Percentiles rank a stretch among this genome's conserved stretches.
Evolutionary conservation across 257 asterid genomes (phyloP).

Genomic region (Scutellaria barbata): DNA sequence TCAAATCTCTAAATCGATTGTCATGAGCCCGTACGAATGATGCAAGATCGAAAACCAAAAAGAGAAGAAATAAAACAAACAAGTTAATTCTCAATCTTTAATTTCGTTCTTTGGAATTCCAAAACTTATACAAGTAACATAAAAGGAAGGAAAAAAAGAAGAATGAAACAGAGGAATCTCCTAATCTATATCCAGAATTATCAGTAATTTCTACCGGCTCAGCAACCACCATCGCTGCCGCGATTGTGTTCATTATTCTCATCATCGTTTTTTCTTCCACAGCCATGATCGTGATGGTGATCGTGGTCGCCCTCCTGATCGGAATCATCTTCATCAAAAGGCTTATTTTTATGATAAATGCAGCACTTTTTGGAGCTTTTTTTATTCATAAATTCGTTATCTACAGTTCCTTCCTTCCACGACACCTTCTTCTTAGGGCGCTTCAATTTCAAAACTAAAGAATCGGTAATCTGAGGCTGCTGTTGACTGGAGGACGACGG

Average conservation of each 20-base stretch:
- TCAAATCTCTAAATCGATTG: no score
- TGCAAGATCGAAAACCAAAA: not conserved
- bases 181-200: not conserved
- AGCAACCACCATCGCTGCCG: slow-evolving; percentile 30
- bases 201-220: not conserved
- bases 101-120: not conserved
- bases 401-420: slow-evolving; percentile 80
- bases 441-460: slow-evolving; percentile 49
- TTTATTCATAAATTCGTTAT: slow-evolving; percentile 89
- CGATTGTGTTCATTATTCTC: slow-evolving; percentile 4
- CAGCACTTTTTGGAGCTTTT: slow-evolving; percentile 91
- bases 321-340: slow-evolving; percentile 85
- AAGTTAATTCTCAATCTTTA: not conserved
- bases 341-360: slow-evolving; percentile 84
- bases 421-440: slow-evolving; percentile 64
- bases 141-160: not conserved
- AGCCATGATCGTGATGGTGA: slow-evolving; percentile 5
- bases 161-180: not conserved
- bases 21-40: no score
- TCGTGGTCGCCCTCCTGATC: slow-evolving; percentile 55
- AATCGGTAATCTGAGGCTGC: slow-evolving; percentile 47
- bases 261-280: slow-evolving; percentile 25
- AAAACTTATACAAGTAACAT: not conserved
- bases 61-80: not conserved
- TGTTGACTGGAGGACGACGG: slow-evolving; percentile 47